phyloP scores from a whole-genome alignment of 805 yeast genomes.

The Hanseniaspora singularis region DNA sequence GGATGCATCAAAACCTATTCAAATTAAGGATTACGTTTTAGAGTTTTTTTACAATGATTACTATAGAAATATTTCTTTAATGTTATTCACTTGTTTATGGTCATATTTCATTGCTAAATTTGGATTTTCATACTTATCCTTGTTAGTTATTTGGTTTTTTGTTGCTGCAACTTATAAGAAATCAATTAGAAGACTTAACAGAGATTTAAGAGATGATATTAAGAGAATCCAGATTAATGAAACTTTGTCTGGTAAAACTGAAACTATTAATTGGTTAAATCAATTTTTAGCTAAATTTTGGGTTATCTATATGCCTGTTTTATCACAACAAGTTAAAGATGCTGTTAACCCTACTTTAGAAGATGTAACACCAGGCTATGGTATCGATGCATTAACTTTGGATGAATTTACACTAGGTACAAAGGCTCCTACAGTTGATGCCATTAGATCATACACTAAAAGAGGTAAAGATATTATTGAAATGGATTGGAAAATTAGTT shows the following conservation, averaged over 20 bases:
- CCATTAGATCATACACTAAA: conserved; percentile 61
- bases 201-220: conserved; percentile 67
- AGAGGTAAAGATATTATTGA: conserved; percentile 56
- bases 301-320: conserved; percentile 80
- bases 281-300: conserved; percentile 68
- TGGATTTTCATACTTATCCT: conserved; percentile 54
- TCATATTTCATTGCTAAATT: conserved; percentile 54
- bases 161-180: conserved; percentile 57
- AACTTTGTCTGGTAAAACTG: conserved; percentile 48
- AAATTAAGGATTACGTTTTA: conserved; percentile 44
- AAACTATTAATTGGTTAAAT: conserved; percentile 74
- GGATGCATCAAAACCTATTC: background rate
- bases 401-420: conserved; percentile 74
- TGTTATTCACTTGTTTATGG: conserved; percentile 60
- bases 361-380: conserved; percentile 70
- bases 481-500: conserved; percentile 76
- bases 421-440: conserved; percentile 63
- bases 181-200: conserved; percentile 64
- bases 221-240: conserved; percentile 51
- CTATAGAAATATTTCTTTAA: conserved; percentile 54
- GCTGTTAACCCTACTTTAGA: conserved; percentile 57
- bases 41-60: conserved; percentile 64
- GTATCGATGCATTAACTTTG: conserved; percentile 59
- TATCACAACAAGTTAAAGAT: conserved; percentile 60
- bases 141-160: conserved; percentile 46